These are phyloP conservation scores for Dillenia suffruticosa DNA, from an alignment of 164 flowering plant species.

Conservation along the genomic window DNA sequence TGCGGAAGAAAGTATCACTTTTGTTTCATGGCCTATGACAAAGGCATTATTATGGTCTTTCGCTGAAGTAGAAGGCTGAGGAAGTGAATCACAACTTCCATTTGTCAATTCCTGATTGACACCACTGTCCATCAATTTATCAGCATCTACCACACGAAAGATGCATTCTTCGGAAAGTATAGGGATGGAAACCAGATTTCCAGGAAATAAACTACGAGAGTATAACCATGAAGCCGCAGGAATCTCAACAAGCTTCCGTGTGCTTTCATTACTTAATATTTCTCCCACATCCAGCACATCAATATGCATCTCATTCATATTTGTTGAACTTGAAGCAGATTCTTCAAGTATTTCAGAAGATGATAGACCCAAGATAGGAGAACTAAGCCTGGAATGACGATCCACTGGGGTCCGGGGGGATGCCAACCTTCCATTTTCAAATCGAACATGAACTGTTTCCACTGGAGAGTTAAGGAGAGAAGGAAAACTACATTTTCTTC, in stretches of 20 bases:
- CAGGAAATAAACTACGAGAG: slow-evolving; percentile 51
- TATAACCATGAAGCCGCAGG: slow-evolving; percentile 50
- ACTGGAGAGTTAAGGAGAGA: slow-evolving; percentile 12
- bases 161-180: slow-evolving; percentile 35
- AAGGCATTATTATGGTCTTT: slow-evolving; percentile 34
- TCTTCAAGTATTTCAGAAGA: slow-evolving; percentile 22
- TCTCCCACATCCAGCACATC: slow-evolving; percentile 31
- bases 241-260: slow-evolving; percentile 49
- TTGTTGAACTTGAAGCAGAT: slow-evolving; percentile 16
- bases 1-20: slow-evolving; percentile 36
- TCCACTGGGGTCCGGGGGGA: slow-evolving; percentile 63
- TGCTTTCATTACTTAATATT: slow-evolving; percentile 42
- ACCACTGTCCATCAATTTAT: slow-evolving; percentile 15
- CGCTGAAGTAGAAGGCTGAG: slow-evolving; percentile 12
- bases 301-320: slow-evolving; percentile 12
- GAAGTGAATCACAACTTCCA: slow-evolving; percentile 3
- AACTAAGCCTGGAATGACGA: slow-evolving; percentile 25
- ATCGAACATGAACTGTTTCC: slow-evolving; percentile 15
- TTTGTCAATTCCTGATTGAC: slow-evolving; percentile 12
- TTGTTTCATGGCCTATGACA: slow-evolving; percentile 39
- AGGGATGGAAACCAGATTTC: slow-evolving; percentile 69
- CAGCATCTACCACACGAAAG: slow-evolving; percentile 50
- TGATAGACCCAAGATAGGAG: slow-evolving; percentile 20
- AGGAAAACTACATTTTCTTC: slow-evolving; percentile 1
- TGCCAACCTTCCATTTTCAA: slow-evolving; percentile 28